Evolutionary conservation across 768 basidiomycete genomes (phyloP).

Genomic region (Tremella mesenterica): DNA sequence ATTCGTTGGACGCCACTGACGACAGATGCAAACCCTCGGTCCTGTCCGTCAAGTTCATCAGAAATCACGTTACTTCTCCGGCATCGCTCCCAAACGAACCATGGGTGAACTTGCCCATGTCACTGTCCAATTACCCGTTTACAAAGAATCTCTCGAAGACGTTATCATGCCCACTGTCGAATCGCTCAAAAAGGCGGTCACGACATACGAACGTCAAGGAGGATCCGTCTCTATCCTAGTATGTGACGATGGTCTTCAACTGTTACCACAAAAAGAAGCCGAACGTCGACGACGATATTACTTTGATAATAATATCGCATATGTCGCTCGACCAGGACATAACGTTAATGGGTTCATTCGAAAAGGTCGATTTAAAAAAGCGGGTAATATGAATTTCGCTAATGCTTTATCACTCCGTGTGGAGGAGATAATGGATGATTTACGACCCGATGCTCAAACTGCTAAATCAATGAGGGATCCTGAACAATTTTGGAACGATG

Average conservation of each 20-base stretch:
- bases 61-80: constrained; percentile 73
- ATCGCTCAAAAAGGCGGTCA: constrained; percentile 76
- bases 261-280: constrained; percentile 56
- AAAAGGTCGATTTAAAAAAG: constrained; percentile 72
- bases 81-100: constrained; percentile 30
- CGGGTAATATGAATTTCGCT: constrained; percentile 79
- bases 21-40: constrained; percentile 50
- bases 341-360: constrained; percentile 64
- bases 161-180: constrained; percentile 54
- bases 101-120: constrained; percentile 34
- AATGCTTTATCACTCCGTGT: constrained; percentile 59
- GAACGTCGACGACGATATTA: constrained; percentile 66
- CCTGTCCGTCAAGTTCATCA: constrained; percentile 78
- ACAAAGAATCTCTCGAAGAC: constrained; percentile 45
- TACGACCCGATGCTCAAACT: constrained; percentile 56
- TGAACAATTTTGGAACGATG: constrained; percentile 58
- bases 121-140: constrained; percentile 64
- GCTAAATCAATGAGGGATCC: constrained; percentile 3
- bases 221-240: constrained; percentile 70
- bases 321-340: constrained; percentile 72
- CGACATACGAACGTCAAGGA: constrained; percentile 77
- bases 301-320: constrained; percentile 61
- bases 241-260: constrained; percentile 75
- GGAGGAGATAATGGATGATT: constrained; percentile 49
- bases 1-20: neutral